Evolutionary conservation across 495 filamentous ascomycete genomes (phyloP).

Genomic region (Pyrenula aspistea): DNA sequence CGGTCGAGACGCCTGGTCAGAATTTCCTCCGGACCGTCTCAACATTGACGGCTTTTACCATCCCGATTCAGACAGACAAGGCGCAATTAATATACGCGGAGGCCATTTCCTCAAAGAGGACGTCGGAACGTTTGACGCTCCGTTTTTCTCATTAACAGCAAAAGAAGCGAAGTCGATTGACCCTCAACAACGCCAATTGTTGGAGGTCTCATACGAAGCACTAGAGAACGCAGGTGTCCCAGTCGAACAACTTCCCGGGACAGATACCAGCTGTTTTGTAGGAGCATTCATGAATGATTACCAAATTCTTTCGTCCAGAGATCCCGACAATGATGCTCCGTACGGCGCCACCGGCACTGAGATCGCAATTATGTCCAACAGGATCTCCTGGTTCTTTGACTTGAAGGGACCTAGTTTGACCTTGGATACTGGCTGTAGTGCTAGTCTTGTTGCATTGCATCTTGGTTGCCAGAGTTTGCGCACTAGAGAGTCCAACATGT

Average conservation of each 20-base stretch:
- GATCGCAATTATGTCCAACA: constrained; percentile 26
- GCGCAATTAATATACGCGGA: neutral
- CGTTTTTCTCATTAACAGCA: constrained; percentile 1
- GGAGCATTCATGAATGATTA: constrained; percentile 13
- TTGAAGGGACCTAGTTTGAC: neutral
- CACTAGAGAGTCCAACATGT: constrained; percentile 20
- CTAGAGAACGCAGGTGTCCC: constrained; percentile 20
- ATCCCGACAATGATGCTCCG: constrained; percentile 16
- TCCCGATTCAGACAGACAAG: neutral
- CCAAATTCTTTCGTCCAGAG: constrained; percentile 3
- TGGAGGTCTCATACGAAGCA: constrained; percentile 10
- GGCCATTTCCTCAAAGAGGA: constrained; percentile 5
- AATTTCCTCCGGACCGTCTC: too few species aligned
- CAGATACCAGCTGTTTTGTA: constrained; percentile 31
- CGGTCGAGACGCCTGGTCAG: too few species aligned
- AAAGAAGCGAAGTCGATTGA: constrained; percentile 4
- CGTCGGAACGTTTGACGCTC: neutral
- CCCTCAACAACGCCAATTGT: constrained; percentile 5
- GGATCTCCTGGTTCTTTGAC: neutral
- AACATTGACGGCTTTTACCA: neutral
- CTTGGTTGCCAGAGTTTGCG: constrained; percentile 29
- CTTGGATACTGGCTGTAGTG: constrained; percentile 34
- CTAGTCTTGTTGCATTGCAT: constrained; percentile 29
- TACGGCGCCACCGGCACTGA: constrained; percentile 29
- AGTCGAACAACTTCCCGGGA: constrained; percentile 26